Base-by-base conservation (phyloP, 345 rosid genomes). In the Brassica incana region DNA sequence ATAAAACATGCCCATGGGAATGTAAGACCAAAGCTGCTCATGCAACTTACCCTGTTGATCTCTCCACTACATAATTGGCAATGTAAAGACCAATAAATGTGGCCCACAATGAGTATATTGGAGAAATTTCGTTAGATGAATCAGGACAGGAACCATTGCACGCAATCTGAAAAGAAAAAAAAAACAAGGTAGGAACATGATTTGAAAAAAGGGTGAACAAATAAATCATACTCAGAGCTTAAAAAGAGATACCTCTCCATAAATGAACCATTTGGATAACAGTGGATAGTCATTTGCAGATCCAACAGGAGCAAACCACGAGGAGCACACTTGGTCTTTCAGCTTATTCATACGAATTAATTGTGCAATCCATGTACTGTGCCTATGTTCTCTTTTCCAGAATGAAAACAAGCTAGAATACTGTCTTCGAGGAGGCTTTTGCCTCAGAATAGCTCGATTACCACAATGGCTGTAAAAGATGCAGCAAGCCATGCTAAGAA, bases 301-400 rank as follows among this genome's bases (percentile, higher is more conserved):
- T 68, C 99, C 99, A 82, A 95, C 99, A 6, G 99, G 98, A 80
- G 98, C 98, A 88, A 95, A 95, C 99, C 99, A 95, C 63, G 99
- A 95, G 6, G 90, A 91, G 84, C 99, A 95, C 52, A 95, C 92
- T 84, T 93, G 90, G 73, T 95, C 94, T 87, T 95, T 95, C 83
- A 91, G 86, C 89, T 95, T 96, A 71, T 86, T 85, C 87, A 95
- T 88, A 36, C 84, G 91, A 77, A 93, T 56, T 67, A 95, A 88
- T 74, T 88, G 88, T 15, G 88, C 83, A 73, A 95, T 85, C 96
- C 85, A 93, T 62, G 93, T 86, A 72, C 86, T 90, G 66, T 86
- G 87, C 82, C 88, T 90, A 40, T 73, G 85, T 84, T 88, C 93
- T 70, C 81, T 84, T 80, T 80, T 91, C 91, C 89, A 86, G 52